Evolutionary conservation across 805 yeast genomes (phyloP).

Genomic region (Blastobotrys americana): DNA sequence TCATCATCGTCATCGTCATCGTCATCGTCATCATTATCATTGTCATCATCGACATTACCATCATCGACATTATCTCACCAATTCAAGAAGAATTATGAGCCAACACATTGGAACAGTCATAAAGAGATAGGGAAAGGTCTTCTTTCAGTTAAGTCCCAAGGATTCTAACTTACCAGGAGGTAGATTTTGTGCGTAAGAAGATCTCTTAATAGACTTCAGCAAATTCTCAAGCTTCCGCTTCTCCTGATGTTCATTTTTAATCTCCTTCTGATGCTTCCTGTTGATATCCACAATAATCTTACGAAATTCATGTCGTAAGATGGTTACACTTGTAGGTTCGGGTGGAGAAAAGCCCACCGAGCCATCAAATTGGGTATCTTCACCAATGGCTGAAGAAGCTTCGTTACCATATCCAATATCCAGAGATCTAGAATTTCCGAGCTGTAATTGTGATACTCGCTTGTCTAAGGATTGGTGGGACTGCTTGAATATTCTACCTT

Average conservation of each 20-base stretch:
- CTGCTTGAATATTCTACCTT: constrained; percentile 17
- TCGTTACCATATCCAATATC: background rate
- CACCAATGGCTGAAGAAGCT: background rate
- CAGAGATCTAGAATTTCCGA: background rate
- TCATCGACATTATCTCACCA: background rate
- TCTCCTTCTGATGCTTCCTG: constrained; percentile 23
- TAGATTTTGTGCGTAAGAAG: constrained; percentile 20
- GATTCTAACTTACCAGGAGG: constrained; percentile 18
- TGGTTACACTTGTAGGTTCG: constrained; percentile 21
- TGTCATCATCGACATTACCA: background rate
- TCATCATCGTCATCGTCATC: too few species aligned
- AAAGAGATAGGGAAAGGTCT: too few species aligned
- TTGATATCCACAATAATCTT: constrained; percentile 27
- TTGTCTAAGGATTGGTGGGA: constrained; percentile 14
- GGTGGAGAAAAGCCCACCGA: background rate
- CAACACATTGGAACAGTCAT: too few species aligned
- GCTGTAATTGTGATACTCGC: constrained; percentile 14
- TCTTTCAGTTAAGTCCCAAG: constrained; percentile 8
- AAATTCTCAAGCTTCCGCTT: constrained; percentile 20
- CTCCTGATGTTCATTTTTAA: constrained; percentile 23
- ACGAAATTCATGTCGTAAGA: constrained; percentile 31
- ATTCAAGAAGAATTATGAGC: background rate
- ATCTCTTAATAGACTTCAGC: constrained; percentile 21
- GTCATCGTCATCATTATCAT: too few species aligned
- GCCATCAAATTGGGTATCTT: background rate